Percentiles rank a stretch among this genome's conserved stretches.
Conservation (phyloP, 2,329 filamentous ascomycete genomes). For the Neofusicoccum ribis region DNA sequence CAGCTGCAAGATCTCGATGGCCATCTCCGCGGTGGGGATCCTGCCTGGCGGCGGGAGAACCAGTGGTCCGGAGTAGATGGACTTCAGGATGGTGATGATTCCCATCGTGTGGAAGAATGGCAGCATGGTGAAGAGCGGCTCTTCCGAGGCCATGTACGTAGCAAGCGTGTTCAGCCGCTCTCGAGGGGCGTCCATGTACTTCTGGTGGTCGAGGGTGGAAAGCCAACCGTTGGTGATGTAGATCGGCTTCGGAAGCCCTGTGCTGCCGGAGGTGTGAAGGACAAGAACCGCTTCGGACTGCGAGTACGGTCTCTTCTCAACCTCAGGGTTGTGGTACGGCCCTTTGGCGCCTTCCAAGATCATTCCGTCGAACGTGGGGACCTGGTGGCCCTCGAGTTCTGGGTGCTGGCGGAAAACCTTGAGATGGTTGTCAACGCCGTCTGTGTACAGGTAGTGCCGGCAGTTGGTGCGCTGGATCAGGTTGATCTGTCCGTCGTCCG, state of each 20-base stretch:
- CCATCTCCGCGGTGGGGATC: slow-evolving; percentile 22
- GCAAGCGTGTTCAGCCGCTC: slow-evolving; percentile 21
- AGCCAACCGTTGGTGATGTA: slow-evolving; percentile 24
- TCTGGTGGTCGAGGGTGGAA: slow-evolving; percentile 22
- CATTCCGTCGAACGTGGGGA: slow-evolving; percentile 17
- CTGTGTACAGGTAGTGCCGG: slow-evolving; percentile 12
- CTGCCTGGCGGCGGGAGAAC: slow-evolving; percentile 16
- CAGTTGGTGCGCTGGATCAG: slow-evolving; percentile 6
- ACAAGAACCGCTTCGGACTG: slow-evolving; percentile 28
- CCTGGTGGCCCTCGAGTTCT: background rate
- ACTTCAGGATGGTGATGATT: slow-evolving; percentile 21
- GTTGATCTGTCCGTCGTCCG: slow-evolving; percentile 18
- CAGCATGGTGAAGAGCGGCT: slow-evolving; percentile 17
- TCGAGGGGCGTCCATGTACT: slow-evolving; percentile 22
- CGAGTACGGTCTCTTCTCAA: slow-evolving; percentile 13
- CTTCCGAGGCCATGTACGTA: slow-evolving; percentile 12
- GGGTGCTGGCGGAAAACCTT: background rate
- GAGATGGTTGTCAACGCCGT: slow-evolving; percentile 14
- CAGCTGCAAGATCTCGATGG: slow-evolving; percentile 22
- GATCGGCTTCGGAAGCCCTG: slow-evolving; percentile 37
- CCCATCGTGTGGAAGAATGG: slow-evolving; percentile 25
- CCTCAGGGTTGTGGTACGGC: background rate
- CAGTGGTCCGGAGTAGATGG: slow-evolving; percentile 22
- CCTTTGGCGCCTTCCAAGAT: slow-evolving; percentile 8
- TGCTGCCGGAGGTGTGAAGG: slow-evolving; percentile 38